Evolutionary conservation across 164 flowering plant species (phyloP).

Genomic region (Platanus orientalis): DNA sequence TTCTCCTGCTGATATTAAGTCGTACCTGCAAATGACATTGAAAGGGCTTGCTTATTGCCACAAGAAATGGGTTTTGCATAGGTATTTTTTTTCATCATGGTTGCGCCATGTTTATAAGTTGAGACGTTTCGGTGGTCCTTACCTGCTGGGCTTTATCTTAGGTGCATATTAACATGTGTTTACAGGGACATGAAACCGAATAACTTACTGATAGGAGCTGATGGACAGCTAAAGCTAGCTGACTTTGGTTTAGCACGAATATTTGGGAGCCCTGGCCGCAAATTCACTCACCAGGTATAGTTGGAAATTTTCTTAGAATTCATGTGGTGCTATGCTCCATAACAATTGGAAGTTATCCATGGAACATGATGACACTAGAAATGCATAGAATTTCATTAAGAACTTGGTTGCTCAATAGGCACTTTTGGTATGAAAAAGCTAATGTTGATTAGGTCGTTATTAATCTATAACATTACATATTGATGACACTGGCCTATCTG

Average conservation of each 20-base stretch:
- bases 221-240: conserved; percentile 88
- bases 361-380: background rate
- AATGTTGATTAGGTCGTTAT: background rate
- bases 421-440: background rate
- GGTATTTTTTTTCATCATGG: conserved; percentile 49
- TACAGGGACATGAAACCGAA: conserved; percentile 99
- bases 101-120: too few relatives aligned
- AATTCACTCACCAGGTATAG: conserved; percentile 84
- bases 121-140: background rate
- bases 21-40: conserved; percentile 88
- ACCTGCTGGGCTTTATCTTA: conserved; percentile 6
- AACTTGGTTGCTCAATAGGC: background rate
- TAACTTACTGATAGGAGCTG: conserved; percentile 77
- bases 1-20: conserved; percentile 88
- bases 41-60: conserved; percentile 93
- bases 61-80: conserved; percentile 94
- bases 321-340: background rate
- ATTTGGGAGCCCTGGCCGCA: conserved; percentile 95
- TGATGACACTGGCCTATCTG: background rate
- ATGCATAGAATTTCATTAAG: background rate
- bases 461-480: background rate
- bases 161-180: conserved; percentile 10
- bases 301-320: too few relatives aligned
- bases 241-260: conserved; percentile 97
- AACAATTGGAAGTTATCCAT: background rate